Evolutionary conservation across 2,329 filamentous ascomycete genomes (phyloP).

Genomic region (Trichothecium roseum): DNA sequence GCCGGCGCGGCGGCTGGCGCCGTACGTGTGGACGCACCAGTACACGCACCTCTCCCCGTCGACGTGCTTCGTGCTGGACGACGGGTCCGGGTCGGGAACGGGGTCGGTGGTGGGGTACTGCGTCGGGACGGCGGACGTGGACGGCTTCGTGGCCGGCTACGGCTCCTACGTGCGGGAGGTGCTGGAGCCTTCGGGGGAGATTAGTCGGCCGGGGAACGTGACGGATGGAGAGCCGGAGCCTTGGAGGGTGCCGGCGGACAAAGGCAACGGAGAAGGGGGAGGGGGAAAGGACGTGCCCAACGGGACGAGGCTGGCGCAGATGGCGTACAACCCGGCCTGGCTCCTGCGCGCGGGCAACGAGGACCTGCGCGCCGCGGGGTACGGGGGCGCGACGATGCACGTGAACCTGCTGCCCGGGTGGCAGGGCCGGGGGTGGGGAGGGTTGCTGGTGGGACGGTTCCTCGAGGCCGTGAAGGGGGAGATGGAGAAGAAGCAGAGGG

Average conservation of each 20-base stretch:
- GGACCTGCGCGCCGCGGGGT: slow-evolving; percentile 16
- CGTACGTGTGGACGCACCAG: slow-evolving; percentile 41
- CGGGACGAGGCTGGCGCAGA: slow-evolving; percentile 25
- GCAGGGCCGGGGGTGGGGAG: slow-evolving; percentile 34
- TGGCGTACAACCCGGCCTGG: slow-evolving; percentile 28
- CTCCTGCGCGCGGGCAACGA: slow-evolving; percentile 26
- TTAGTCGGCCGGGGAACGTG: slow-evolving; percentile 12
- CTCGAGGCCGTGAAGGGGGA: slow-evolving; percentile 23
- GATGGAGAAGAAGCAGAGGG: no score
- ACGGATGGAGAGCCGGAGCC: slow-evolving; percentile 16
- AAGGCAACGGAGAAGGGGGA: no score
- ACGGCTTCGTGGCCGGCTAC: slow-evolving; percentile 27
- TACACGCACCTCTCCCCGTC: slow-evolving; percentile 34
- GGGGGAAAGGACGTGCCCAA: no score
- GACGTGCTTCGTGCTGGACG: slow-evolving; percentile 37
- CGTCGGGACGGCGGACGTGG: slow-evolving; percentile 33
- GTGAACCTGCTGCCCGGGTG: slow-evolving; percentile 33
- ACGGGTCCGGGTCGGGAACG: no score
- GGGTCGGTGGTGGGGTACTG: slow-evolving; percentile 38
- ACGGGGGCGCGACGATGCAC: slow-evolving; percentile 35
- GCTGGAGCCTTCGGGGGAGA: slow-evolving; percentile 14
- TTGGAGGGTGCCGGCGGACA: slow-evolving; percentile 16
- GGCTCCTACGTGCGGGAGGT: slow-evolving; percentile 24
- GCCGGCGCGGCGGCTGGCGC: slow-evolving; percentile 24
- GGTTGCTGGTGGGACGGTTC: slow-evolving; percentile 28